Evolutionary conservation across 2,329 filamentous ascomycete species (phyloP).

Genomic region (Sporothrix brunneoviolacea): DNA sequence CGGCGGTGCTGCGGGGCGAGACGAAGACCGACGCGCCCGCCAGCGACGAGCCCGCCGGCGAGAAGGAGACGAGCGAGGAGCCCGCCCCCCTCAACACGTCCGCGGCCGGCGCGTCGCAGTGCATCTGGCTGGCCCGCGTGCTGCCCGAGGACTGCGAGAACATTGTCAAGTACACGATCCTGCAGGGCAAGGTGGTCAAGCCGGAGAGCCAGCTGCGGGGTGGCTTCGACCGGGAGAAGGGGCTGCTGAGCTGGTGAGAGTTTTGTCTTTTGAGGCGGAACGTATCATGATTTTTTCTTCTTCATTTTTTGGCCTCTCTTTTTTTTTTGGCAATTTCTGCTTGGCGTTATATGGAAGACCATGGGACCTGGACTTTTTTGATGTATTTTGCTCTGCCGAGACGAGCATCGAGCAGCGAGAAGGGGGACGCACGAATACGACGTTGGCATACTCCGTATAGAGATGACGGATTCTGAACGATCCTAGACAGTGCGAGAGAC

Average conservation of each 20-base stretch:
- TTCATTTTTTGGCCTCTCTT: no score
- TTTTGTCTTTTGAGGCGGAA: not conserved
- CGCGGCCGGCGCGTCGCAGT: conserved; percentile 64
- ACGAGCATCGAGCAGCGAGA: no score
- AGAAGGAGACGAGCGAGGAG: conserved; percentile 9
- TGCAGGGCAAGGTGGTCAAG: conserved; percentile 93
- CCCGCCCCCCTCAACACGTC: conserved; percentile 4
- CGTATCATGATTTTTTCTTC: no score
- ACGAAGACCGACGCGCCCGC: conserved; percentile 18
- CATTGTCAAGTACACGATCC: conserved; percentile 76
- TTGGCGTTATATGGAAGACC: no score
- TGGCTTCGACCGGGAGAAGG: conserved; percentile 78
- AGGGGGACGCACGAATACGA: no score
- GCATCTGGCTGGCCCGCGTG: conserved; percentile 86
- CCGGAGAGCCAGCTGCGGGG: conserved; percentile 77
- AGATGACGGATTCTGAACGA: no score
- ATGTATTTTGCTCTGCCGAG: no score
- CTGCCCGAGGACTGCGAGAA: conserved; percentile 88
- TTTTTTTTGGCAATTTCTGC: no score
- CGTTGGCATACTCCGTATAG: no score
- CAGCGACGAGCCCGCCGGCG: conserved; percentile 29
- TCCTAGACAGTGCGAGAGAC: no score
- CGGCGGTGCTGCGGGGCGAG: conserved; percentile 25
- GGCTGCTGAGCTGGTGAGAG: conserved; percentile 84
- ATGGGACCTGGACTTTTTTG: no score